Conservation (phyloP, 2,329 filamentous ascomycete genomes). For the Myriosclerotinia scirpicola region DNA sequence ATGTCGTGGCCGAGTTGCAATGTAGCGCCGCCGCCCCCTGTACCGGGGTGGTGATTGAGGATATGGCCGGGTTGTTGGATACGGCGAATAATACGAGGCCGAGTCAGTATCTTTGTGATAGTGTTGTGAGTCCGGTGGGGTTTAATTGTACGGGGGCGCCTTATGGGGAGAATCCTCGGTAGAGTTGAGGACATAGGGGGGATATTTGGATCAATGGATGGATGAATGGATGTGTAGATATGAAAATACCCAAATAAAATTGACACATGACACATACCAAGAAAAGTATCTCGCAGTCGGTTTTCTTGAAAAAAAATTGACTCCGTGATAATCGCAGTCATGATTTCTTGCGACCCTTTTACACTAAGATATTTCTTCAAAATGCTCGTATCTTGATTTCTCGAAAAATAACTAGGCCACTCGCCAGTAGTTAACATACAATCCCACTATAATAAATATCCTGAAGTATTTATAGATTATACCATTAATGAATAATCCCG, state of each 20-base stretch:
- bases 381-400: not conserved
- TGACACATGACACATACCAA: not conserved
- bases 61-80: constrained; percentile 8
- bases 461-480: not conserved
- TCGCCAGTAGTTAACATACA: not conserved
- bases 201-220: not conserved
- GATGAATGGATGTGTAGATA: not conserved
- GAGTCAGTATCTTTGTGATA: constrained; percentile 18
- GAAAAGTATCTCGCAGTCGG: not conserved
- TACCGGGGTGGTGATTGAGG: constrained; percentile 4
- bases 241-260: not conserved
- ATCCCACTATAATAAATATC: not conserved
- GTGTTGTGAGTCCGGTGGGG: not conserved
- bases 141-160: constrained; percentile 21
- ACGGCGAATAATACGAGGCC: constrained; percentile 19
- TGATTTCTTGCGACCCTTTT: not conserved
- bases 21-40: constrained; percentile 39
- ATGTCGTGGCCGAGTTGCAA: constrained; percentile 38
- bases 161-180: constrained; percentile 22
- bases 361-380: not conserved
- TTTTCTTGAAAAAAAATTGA: not conserved
- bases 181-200: too few species aligned
- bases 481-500: not conserved
- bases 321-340: not conserved
- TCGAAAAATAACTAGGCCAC: not conserved